A percentile compares a stretch with the other conserved stretches of the same genome.
Evolutionary conservation across 495 filamentous ascomycete genomes (phyloP).

Genomic region (Haplographium delicatum): DNA sequence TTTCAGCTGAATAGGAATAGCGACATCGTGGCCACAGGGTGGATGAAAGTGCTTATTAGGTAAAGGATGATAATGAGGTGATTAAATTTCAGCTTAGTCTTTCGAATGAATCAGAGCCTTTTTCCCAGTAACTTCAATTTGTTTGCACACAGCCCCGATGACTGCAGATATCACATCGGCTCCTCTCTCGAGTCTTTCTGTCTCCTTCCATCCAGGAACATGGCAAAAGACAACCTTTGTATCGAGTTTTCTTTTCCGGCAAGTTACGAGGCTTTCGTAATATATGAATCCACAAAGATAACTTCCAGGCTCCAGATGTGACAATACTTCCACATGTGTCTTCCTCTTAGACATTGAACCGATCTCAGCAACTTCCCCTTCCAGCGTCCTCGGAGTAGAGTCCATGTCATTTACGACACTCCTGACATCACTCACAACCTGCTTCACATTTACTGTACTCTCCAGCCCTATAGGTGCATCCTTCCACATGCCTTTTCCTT

Average conservation of each 20-base stretch:
- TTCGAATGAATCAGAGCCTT: not conserved
- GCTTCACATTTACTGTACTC: not conserved
- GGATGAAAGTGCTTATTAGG: not conserved
- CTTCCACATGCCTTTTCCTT: slow-evolving; percentile 2
- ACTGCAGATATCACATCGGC: slow-evolving; percentile 1
- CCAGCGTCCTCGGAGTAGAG: not conserved
- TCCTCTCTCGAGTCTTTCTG: not conserved
- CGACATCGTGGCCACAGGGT: no score
- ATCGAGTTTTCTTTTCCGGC: not conserved
- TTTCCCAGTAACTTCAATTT: not conserved
- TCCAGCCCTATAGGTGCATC: not conserved
- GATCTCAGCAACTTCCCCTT: not conserved
- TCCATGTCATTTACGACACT: not conserved
- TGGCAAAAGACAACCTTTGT: slow-evolving; percentile 5
- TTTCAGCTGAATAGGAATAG: no score
- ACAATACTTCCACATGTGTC: not conserved
- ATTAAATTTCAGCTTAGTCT: not conserved
- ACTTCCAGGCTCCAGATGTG: not conserved
- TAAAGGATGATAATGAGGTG: not conserved
- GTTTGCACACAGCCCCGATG: not conserved
- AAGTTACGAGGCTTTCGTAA: slow-evolving; percentile 4
- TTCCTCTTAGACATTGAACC: not conserved
- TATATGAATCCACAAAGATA: slow-evolving; percentile 1
- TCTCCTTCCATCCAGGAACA: not conserved
- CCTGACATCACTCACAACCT: not conserved